Evolutionary conservation across 208 protist genomes (phyloP), one percentile per base, ranked within the genome.

Genomic region (Crithidia brevicula): DNA sequence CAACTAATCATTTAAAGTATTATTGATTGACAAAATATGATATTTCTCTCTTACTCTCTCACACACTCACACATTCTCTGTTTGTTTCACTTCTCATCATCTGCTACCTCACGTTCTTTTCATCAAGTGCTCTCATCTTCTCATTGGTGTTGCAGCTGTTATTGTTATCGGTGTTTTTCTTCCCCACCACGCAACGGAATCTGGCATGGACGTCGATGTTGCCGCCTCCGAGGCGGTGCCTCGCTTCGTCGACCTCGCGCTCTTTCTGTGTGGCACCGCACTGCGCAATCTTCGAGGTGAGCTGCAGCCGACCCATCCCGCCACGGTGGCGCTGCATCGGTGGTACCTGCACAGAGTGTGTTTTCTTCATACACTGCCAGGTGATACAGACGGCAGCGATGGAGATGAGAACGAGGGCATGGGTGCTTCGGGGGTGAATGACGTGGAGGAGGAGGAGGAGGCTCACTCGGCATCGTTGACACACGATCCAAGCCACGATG

Each of bases 281-380:
- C 69, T 92, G 25, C 54, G 67, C 6, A 54, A 31, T 22, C 42
- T 79, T 16, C 69, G 71, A 31, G 47, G 13, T 6, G 68, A 56
- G 15, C 74, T 57, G 57, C 59, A 25, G 15, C 46, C 49, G 18
- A 15, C 78, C 16, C 13, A 67, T n/a, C n/a, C 47, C 10, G 63
- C 33, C 15, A 33, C 62, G 0, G 56, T 76, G 28, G n/a, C n/a
- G 34, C 65, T 92, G 16, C 61, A 73, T 33, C 57, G 61, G 13
- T 89, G 86, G 86, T 83, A 81, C 70, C 30, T 92, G 22, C 72
- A 67, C 18, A 70, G 77, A 15, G 64, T 92, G 3, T 82, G 81
- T 13, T 85, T 80, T 27, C 73, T 87, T 7, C 67, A 80, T 28
- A 43, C 56, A 0, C 52, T 74, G 40, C 74, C 61, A n/a, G 69